Evolutionary conservation across 1,284 basidiomycete genomes (phyloP).

Genomic region (Pterulicium gracile): DNA sequence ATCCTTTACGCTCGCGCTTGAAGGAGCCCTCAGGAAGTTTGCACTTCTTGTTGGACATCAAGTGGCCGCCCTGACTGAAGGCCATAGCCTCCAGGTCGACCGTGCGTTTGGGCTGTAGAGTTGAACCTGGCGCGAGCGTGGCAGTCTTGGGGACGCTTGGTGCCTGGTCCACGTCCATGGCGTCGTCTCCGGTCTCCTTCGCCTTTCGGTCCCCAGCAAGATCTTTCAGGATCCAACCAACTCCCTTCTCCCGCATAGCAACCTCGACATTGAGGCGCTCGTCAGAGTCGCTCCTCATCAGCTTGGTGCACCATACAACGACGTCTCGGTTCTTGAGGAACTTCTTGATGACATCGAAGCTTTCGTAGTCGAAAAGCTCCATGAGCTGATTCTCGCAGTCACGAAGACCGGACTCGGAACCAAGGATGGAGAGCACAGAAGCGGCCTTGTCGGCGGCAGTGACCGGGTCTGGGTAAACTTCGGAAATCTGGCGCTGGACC

Average conservation of each 20-base stretch:
- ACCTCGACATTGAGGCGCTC: conserved; percentile 94
- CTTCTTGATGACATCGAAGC: conserved; percentile 84
- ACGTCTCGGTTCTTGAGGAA: conserved; percentile 95
- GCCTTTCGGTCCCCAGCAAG: conserved; percentile 69
- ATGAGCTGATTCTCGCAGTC: conserved; percentile 97
- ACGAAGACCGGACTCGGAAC: conserved; percentile 81
- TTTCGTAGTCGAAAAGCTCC: conserved; percentile 94
- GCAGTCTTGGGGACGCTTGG: conserved; percentile 71
- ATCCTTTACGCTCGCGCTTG: conserved; percentile 94
- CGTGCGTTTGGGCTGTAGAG: conserved; percentile 75
- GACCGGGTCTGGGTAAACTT: conserved; percentile 88
- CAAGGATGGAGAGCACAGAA: conserved; percentile 79
- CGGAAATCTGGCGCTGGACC: conserved; percentile 91
- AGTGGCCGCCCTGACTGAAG: conserved; percentile 90
- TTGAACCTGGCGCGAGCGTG: conserved; percentile 82
- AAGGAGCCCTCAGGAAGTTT: conserved; percentile 96
- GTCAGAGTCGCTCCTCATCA: conserved; percentile 84
- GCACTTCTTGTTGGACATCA: conserved; percentile 98
- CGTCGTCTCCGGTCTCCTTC: conserved; percentile 38
- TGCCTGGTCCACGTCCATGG: conserved; percentile 72
- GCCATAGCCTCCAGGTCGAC: conserved; percentile 94
- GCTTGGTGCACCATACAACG: conserved; percentile 96
- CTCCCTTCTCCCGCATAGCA: conserved; percentile 94
- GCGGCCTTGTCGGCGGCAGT: conserved; percentile 90
- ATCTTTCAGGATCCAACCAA: conserved; percentile 92